phyloP scores from a whole-genome alignment of 2,329 filamentous ascomycete genomes.

The Phialophora tarda region DNA sequence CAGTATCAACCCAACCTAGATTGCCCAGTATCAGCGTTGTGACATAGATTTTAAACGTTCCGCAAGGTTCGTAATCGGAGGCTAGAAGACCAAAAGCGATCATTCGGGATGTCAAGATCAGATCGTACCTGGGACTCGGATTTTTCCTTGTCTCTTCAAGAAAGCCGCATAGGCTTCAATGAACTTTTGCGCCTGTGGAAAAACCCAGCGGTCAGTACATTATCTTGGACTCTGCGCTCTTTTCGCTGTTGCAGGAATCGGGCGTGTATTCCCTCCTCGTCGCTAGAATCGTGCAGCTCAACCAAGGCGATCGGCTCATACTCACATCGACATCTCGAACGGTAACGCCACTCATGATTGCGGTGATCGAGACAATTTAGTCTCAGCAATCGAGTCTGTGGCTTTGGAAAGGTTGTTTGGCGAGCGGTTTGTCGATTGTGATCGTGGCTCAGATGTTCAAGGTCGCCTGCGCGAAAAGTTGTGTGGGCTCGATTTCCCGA shows the following conservation, averaged over 20 bases:
- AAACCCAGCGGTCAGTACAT: slow-evolving; percentile 2
- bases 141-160: slow-evolving; percentile 73
- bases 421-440: slow-evolving; percentile 18
- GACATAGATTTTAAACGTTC: neutral
- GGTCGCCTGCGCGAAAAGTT: slow-evolving; percentile 18
- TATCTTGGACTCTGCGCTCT: neutral
- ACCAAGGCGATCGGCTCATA: slow-evolving; percentile 39
- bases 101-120: slow-evolving; percentile 6
- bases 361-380: slow-evolving; percentile 44
- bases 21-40: slow-evolving; percentile 22
- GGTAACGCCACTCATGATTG: slow-evolving; percentile 70
- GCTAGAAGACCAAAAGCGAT: neutral
- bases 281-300: neutral
- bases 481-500: slow-evolving; percentile 24
- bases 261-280: neutral
- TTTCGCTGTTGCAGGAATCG: neutral
- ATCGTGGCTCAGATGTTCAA: slow-evolving; percentile 19
- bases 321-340: slow-evolving; percentile 70
- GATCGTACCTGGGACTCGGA: slow-evolving; percentile 69
- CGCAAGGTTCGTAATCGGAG: neutral
- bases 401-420: slow-evolving; percentile 19
- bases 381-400: slow-evolving; percentile 35
- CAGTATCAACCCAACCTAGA: slow-evolving; percentile 96
- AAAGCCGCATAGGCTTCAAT: slow-evolving; percentile 71
- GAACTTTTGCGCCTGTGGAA: slow-evolving; percentile 68